These are phyloP conservation scores for Leccinum pallidistipes DNA, from an alignment of 1,284 basidiomycete genomes.

Conservation along the genomic window DNA sequence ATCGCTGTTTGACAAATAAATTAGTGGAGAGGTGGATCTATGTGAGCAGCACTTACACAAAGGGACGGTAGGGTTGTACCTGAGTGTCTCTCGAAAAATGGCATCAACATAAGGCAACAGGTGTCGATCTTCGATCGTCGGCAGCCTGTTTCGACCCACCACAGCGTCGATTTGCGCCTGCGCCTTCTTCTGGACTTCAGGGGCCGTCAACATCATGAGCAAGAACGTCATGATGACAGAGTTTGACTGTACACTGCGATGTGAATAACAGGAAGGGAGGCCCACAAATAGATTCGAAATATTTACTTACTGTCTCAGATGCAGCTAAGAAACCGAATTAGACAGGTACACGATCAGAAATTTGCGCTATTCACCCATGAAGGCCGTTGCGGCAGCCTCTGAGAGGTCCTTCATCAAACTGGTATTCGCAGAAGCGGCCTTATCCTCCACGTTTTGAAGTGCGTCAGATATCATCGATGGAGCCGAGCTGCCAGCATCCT, in stretches of 20 bases:
- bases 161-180: constrained; percentile 18
- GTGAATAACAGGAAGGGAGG: neutral
- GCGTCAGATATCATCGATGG: constrained; percentile 27
- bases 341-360: neutral
- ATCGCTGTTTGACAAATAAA: constrained; percentile 13
- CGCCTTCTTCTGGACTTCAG: constrained; percentile 9
- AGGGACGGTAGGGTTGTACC: constrained; percentile 7
- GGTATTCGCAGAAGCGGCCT: neutral
- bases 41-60: constrained; percentile 5
- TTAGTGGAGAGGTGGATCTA: neutral
- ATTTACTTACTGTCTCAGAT: constrained; percentile 22
- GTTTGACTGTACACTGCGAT: constrained; percentile 15
- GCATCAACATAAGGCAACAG: constrained; percentile 17
- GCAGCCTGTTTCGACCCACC: constrained; percentile 9
- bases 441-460: constrained; percentile 13
- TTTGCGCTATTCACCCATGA: constrained; percentile 13
- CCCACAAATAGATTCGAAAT: neutral
- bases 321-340: constrained; percentile 17
- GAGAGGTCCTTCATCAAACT: constrained; percentile 17
- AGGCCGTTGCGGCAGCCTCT: constrained; percentile 22
- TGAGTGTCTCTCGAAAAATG: constrained; percentile 17
- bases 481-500: constrained; percentile 10
- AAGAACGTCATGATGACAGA: constrained; percentile 28
- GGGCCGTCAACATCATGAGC: constrained; percentile 13
- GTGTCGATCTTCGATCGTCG: constrained; percentile 10